Evolutionary conservation across 257 asterid genomes (phyloP).

Genomic region (Plantago elongata): DNA sequence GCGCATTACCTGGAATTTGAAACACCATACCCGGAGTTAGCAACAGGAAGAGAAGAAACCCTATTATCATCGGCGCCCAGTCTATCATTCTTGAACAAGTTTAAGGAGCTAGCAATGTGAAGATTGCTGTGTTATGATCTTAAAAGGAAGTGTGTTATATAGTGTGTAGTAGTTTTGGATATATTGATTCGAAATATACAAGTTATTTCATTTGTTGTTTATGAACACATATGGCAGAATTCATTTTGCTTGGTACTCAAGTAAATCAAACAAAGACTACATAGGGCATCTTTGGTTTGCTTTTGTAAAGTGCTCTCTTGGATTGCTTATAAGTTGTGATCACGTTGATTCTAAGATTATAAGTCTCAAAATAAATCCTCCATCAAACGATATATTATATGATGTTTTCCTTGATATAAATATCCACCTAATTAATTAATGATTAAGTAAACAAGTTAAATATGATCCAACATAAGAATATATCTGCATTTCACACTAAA

Average conservation of each 20-base stretch:
- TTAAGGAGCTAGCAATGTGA: not conserved
- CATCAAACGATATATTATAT: no score
- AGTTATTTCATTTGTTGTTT: no score
- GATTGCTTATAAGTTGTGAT: not conserved
- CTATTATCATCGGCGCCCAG: constrained; percentile 50
- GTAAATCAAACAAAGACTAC: not conserved
- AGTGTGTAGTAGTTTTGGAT: not conserved
- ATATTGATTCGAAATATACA: not conserved
- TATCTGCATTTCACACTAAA: no score
- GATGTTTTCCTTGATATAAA: no score
- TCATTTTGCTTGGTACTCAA: not conserved
- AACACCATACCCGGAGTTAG: constrained; percentile 54
- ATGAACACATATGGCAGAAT: not conserved
- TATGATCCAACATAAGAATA: no score
- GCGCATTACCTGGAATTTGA: constrained; percentile 49
- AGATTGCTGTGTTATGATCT: not conserved
- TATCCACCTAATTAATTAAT: no score
- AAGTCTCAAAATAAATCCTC: no score
- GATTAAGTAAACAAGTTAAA: no score
- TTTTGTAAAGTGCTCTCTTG: not conserved
- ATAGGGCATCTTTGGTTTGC: constrained; percentile 1
- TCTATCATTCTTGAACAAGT: constrained; percentile 32
- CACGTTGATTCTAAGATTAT: constrained; percentile 1
- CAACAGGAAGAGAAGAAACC: constrained; percentile 40
- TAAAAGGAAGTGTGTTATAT: not conserved